Evolutionary conservation across 768 basidiomycete species (phyloP).

Genomic region (Kondoa subrosea): DNA sequence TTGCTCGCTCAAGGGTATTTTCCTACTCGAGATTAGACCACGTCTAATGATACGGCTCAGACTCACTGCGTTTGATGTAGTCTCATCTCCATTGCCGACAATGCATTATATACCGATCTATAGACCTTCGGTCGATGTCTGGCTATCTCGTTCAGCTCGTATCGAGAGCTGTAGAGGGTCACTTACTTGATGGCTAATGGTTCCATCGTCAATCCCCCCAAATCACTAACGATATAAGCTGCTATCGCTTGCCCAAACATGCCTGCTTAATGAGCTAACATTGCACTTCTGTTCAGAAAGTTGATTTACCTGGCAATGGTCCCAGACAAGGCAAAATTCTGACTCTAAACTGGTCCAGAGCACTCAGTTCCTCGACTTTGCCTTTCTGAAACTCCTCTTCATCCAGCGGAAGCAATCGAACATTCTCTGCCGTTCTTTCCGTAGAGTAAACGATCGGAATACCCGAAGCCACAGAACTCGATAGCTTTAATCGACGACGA

Average conservation of each 20-base stretch:
- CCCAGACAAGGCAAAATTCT: constrained; percentile 83
- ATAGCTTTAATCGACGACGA: constrained; percentile 41
- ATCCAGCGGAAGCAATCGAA: constrained; percentile 71
- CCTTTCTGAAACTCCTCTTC: constrained; percentile 88
- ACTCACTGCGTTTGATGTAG: constrained; percentile 20
- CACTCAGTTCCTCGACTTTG: constrained; percentile 67
- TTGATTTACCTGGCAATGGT: constrained; percentile 29
- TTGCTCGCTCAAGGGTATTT: constrained; percentile 60
- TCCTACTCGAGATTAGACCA: constrained; percentile 36
- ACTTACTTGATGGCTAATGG: constrained; percentile 74
- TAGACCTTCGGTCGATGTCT: constrained; percentile 23
- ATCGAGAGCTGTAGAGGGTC: constrained; percentile 33
- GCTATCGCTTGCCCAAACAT: constrained; percentile 72
- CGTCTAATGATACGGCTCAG: background rate
- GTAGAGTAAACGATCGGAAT: constrained; percentile 55
- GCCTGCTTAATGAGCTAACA: background rate
- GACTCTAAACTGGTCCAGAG: constrained; percentile 83
- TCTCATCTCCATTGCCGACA: constrained; percentile 18
- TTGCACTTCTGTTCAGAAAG: background rate
- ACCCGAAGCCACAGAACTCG: constrained; percentile 28
- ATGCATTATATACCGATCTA: constrained; percentile 18
- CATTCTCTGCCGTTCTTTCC: constrained; percentile 45
- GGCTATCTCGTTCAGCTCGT: background rate
- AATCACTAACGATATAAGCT: constrained; percentile 68
- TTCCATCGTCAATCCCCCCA: constrained; percentile 74